Conservation (phyloP, 2,329 filamentous ascomycete species). For the Stachybotrys chlorohalonatus region DNA sequence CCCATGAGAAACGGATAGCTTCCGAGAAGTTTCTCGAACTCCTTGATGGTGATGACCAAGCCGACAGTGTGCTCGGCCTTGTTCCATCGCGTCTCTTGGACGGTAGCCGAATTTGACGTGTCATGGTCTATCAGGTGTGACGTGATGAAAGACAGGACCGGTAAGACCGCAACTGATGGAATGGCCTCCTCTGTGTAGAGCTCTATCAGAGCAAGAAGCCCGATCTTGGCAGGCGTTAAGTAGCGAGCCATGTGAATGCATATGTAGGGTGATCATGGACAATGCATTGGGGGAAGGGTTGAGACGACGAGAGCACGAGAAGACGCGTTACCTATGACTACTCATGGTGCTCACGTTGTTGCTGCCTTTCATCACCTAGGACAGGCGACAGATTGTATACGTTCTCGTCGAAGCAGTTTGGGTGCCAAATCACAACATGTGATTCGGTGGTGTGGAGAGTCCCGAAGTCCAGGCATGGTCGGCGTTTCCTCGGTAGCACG, state of each 20-base stretch:
- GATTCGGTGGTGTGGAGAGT: background rate
- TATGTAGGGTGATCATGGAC: background rate
- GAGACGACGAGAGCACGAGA: background rate
- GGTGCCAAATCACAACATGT: background rate
- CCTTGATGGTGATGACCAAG: slow-evolving; percentile 44
- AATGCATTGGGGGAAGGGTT: background rate
- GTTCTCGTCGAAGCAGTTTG: too few species aligned
- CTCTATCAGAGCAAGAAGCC: slow-evolving; percentile 69
- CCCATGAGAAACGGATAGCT: slow-evolving; percentile 42
- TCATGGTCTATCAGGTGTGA: slow-evolving; percentile 52
- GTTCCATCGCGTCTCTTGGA: slow-evolving; percentile 29
- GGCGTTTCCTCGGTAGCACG: background rate
- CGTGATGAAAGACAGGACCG: slow-evolving; percentile 71
- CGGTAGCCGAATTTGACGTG: slow-evolving; percentile 16
- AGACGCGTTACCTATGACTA: too few species aligned
- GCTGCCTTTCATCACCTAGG: too few species aligned
- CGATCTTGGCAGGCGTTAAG: slow-evolving; percentile 82
- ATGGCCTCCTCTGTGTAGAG: slow-evolving; percentile 69
- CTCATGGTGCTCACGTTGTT: too few species aligned
- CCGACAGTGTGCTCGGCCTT: slow-evolving; percentile 40
- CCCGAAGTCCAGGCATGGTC: background rate
- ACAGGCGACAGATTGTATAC: too few species aligned
- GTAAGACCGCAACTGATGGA: slow-evolving; percentile 60
- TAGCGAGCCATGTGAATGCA: slow-evolving; percentile 58
- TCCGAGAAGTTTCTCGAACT: slow-evolving; percentile 50